Conservation (phyloP, 768 basidiomycete species). For the Piloderma croceum region DNA sequence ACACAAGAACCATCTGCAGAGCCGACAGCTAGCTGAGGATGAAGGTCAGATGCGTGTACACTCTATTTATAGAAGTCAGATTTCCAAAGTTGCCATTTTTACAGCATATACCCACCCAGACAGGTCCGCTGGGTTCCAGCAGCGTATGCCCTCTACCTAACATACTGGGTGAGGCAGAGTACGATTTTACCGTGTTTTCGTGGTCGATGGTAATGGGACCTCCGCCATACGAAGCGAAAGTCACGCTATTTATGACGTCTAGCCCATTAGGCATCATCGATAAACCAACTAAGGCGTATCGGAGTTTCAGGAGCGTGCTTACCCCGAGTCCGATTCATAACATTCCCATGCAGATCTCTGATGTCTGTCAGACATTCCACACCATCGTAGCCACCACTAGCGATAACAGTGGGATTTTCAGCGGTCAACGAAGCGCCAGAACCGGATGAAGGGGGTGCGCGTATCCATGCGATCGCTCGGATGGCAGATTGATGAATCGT, state of each 20-base stretch:
- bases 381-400: constrained; percentile 79
- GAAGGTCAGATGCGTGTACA: constrained; percentile 73
- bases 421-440: constrained; percentile 41
- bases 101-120: constrained; percentile 61
- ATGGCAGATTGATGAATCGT: constrained; percentile 76
- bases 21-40: constrained; percentile 78
- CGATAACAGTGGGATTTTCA: constrained; percentile 65
- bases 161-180: constrained; percentile 66
- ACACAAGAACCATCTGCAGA: constrained; percentile 78
- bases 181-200: constrained; percentile 74
- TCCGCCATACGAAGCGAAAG: constrained; percentile 63
- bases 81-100: not conserved
- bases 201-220: constrained; percentile 76
- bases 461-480: constrained; percentile 70
- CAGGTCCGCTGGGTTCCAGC: constrained; percentile 70
- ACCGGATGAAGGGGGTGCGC: constrained; percentile 50
- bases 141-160: constrained; percentile 68
- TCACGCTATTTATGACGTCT: constrained; percentile 70
- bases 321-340: constrained; percentile 79
- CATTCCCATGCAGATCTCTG: constrained; percentile 58
- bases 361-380: constrained; percentile 72
- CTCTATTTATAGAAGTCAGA: constrained; percentile 37
- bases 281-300: no score
- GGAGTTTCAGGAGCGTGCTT: no score
- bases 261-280: no score